These are phyloP conservation scores for Canariomyces notabilis DNA, from an alignment of 2,329 filamentous ascomycete genomes.

Conservation along the genomic window DNA sequence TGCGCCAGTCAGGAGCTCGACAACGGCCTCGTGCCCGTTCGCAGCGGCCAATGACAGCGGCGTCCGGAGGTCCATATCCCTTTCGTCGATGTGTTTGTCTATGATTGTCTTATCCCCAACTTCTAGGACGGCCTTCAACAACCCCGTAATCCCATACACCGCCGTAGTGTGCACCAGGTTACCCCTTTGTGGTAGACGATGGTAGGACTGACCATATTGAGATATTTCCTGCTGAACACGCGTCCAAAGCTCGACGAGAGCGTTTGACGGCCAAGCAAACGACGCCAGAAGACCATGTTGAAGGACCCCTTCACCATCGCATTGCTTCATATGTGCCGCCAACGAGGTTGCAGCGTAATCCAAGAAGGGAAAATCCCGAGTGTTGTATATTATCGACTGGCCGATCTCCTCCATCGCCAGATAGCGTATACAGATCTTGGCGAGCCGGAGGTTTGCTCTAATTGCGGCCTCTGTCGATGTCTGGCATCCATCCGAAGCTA, in stretches of 20 bases:
- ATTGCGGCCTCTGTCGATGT: constrained; percentile 7
- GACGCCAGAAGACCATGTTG: constrained; percentile 15
- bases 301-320: constrained; percentile 8
- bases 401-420: constrained; percentile 22
- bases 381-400: constrained; percentile 6
- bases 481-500: constrained; percentile 10
- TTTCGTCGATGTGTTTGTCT: too few relatives aligned
- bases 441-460: constrained; percentile 22
- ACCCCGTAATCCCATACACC: too few relatives aligned
- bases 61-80: too few relatives aligned
- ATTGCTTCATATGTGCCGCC: constrained; percentile 14
- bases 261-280: constrained; percentile 16
- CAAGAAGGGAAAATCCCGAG: constrained; percentile 16
- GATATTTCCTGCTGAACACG: constrained; percentile 5
- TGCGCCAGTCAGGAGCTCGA: background rate
- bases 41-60: background rate
- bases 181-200: too few relatives aligned
- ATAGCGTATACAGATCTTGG: constrained; percentile 27
- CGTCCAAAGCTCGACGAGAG: constrained; percentile 11
- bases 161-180: too few relatives aligned
- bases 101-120: too few relatives aligned
- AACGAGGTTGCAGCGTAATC: constrained; percentile 19
- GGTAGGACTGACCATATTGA: background rate
- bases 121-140: too few relatives aligned
- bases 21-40: background rate